These are phyloP conservation scores for Castanea mollissima DNA, from an alignment of 306 rosid genomes.

Conservation along the genomic window DNA sequence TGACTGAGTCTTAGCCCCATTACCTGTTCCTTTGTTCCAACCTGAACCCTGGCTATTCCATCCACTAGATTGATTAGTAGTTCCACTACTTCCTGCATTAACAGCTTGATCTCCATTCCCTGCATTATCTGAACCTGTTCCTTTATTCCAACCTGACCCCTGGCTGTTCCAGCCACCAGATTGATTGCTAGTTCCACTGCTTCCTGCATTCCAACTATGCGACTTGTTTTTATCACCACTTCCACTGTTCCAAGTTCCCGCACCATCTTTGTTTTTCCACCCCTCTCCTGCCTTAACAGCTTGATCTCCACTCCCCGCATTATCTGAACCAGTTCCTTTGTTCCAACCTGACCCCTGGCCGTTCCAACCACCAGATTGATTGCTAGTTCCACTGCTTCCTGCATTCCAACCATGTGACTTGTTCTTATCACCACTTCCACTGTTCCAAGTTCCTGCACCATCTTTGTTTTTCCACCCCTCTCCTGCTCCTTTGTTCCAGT, in stretches of 20 bases:
- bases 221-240: constrained; percentile 32
- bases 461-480: constrained; percentile 45
- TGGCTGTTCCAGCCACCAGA: background rate
- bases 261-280: constrained; percentile 39
- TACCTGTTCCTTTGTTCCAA: constrained; percentile 14
- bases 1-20: constrained; percentile 35
- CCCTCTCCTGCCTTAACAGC: constrained; percentile 24
- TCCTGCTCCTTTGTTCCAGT: constrained; percentile 46
- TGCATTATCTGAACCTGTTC: constrained; percentile 21
- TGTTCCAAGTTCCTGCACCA: constrained; percentile 44
- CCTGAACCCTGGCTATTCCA: constrained; percentile 16
- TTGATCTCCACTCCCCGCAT: constrained; percentile 10
- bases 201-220: constrained; percentile 30
- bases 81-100: too few species aligned
- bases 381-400: constrained; percentile 31
- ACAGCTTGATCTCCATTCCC: constrained; percentile 9
- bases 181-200: too few species aligned
- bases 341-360: constrained; percentile 22
- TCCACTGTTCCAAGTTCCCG: constrained; percentile 41
- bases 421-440: constrained; percentile 33
- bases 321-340: constrained; percentile 5
- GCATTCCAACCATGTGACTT: constrained; percentile 34
- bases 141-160: constrained; percentile 15
- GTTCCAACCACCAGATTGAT: constrained; percentile 26
- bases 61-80: too few species aligned